Evolutionary conservation across 768 basidiomycete genomes (phyloP), one percentile per base, ranked within the genome.

Genomic region (Lyophyllum decastes): DNA sequence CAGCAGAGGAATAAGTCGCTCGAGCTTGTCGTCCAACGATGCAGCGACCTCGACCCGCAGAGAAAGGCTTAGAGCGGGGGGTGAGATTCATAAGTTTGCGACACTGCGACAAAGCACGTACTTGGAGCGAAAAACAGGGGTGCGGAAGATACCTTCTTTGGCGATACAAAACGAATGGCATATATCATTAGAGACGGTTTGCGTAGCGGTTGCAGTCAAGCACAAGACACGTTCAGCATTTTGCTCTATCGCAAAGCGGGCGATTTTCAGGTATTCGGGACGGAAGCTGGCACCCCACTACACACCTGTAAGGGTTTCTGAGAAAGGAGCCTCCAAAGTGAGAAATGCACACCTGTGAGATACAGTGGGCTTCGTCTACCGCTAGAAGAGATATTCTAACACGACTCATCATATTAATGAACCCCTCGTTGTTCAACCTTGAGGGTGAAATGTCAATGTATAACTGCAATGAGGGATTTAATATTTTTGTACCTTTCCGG

Each of bases 351-450:
- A 75, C 75, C 65, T 78, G 76, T 0, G 77, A 77, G 33, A 79
- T 75, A 61, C 80, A 81, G 54, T 82, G 80, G 1, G 78, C 76
- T 61, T 82, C 80, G 50, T 82, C 81, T 0, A 83, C 75, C 0
- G 82, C 81, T 1, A 82, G 68, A 0, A 83, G 67, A 1, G 78
- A 73, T 10, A 82, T 76, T 40, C 71, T 72, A 33, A 79, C 73
- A 11, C 67, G 63, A 8, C 63, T 58, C 70, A 83, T 79, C 73
- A 82, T 69, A 50, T 62, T 52, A 24, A 62, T 54, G 40, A 62
- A 62, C 10, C 61, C 57, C 34, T 62, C 61, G 41, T 62, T 62
- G 19, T 62, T 62, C 14, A 62, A 54, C 25, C 61, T 62, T 9
- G 35, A 21, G 16, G 14, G 25, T 21, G 4, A 17, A 33, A 47